Percentiles rank a stretch among this genome's conserved stretches.
phyloP scores from a whole-genome alignment of 306 rosid genomes.

The Vigna hirtella region DNA sequence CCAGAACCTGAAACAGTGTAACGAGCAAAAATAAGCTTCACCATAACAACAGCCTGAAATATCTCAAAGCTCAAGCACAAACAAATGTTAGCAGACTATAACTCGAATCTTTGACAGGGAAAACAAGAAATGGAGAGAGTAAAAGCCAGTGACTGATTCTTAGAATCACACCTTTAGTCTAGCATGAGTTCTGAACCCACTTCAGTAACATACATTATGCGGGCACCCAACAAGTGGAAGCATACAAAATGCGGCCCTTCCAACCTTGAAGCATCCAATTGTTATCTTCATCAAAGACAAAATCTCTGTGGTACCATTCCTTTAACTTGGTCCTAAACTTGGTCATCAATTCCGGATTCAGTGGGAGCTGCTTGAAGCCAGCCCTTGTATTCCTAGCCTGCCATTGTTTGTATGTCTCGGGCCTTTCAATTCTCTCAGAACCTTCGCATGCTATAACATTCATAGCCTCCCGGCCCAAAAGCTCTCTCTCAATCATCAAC shows the following conservation, averaged over 20 bases:
- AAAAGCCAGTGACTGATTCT: not conserved
- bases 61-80: not conserved
- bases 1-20: slow-evolving; percentile 39
- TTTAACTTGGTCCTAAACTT: slow-evolving; percentile 46
- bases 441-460: slow-evolving; percentile 87
- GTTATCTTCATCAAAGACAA: slow-evolving; percentile 63
- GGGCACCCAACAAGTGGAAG: slow-evolving; percentile 81
- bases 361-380: slow-evolving; percentile 66
- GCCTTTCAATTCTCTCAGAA: slow-evolving; percentile 74
- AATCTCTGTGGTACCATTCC: slow-evolving; percentile 70
- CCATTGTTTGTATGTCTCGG: slow-evolving; percentile 80
- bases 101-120: not conserved
- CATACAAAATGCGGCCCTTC: slow-evolving; percentile 76
- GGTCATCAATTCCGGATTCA: slow-evolving; percentile 53
- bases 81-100: slow-evolving; percentile 3
- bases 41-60: slow-evolving; percentile 6
- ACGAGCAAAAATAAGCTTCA: slow-evolving; percentile 18
- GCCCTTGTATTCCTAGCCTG: slow-evolving; percentile 66
- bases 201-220: slow-evolving; percentile 41
- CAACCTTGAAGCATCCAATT: slow-evolving; percentile 90
- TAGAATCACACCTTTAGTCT: slow-evolving; percentile 22
- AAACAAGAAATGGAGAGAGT: not conserved
- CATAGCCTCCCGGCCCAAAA: slow-evolving; percentile 65
- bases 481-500: slow-evolving; percentile 64
- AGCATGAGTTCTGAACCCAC: not conserved